Base-by-base conservation (phyloP, 2,329 filamentous ascomycete genomes). In the Huntiella moniliformis region DNA sequence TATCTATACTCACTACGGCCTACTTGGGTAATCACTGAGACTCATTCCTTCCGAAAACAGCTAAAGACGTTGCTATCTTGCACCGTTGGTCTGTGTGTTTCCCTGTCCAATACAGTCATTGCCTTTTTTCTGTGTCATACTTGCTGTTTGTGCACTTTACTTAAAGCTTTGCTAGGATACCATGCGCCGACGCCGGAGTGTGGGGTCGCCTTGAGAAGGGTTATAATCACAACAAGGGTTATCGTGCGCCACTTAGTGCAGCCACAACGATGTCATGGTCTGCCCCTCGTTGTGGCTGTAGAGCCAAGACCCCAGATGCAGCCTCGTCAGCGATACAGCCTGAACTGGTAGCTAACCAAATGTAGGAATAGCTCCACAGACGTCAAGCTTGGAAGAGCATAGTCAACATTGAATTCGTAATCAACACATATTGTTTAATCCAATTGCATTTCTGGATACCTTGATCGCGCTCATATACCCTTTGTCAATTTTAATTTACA, bases 301-400 rank as follows among this genome's bases (percentile, higher is more conserved):
- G 41, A 36, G 37, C 33, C 39, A 32, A 3, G 38, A 28, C 22
- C 17, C 31, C 28, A 12, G 31, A 33, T 38, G 46, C 22, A 48
- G 46, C 46, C 46, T 48, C 46, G 46, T 48, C 46, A 48, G 42
- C 46, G 44, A 28, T 28, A 28, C 22, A 28, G 22, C 22, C 22
- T 28, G 22, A 28, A 28, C 6, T 28, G 22, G 22, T 28, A 28
- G 22, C 22, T 28, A 28, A 10, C 22, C 4, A 28, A 28, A 28
- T 28, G 22, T 28, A 28, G 22, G 22, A 28, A 28, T 28, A 28
- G 22, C 22, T 28, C 22, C 22, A 28, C 22, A 28, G 22, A 28
- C 22, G 22, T 28, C 22, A 28, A 28, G 22, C 22, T 28, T 28
- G 22, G 22, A 8, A 28, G 22, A 28, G 22, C 22, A 28, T 28